Conservation (phyloP, 768 basidiomycete species). For the Tylopilus rubrobrunneus region DNA sequence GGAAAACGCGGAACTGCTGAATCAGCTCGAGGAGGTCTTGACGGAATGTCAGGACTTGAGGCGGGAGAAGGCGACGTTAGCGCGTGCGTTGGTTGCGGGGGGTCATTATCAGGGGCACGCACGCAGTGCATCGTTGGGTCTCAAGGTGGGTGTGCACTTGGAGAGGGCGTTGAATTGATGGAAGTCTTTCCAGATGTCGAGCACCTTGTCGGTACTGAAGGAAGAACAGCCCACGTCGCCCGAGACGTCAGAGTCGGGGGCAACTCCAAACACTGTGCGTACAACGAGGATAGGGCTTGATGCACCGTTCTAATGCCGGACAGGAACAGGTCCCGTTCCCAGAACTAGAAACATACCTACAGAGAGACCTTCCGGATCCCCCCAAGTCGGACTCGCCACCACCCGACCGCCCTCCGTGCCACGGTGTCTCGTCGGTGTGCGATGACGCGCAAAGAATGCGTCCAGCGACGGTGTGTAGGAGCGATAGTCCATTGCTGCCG, state of each 20-base stretch:
- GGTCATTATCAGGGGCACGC: too few relatives aligned
- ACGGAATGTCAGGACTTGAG: too few relatives aligned
- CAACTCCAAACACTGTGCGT: not conserved
- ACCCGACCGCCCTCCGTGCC: not conserved
- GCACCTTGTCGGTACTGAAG: conserved; percentile 1
- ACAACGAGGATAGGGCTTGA: not conserved
- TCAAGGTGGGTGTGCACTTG: too few relatives aligned
- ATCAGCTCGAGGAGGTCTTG: conserved; percentile 15
- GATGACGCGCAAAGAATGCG: not conserved
- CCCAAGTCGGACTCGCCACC: conserved; percentile 6
- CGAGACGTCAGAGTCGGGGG: not conserved
- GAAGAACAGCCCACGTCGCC: conserved; percentile 2
- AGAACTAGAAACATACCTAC: not conserved
- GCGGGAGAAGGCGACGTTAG: too few relatives aligned
- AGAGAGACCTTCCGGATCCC: conserved; percentile 10
- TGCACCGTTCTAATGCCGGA: not conserved
- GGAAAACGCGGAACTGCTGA: conserved; percentile 20
- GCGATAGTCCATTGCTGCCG: not conserved
- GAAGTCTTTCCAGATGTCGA: conserved; percentile 1
- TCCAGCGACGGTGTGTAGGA: not conserved
- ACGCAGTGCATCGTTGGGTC: too few relatives aligned
- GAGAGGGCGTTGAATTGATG: too few relatives aligned
- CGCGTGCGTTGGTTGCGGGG: too few relatives aligned
- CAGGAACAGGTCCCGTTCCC: conserved; percentile 6
- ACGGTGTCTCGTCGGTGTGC: too few relatives aligned